Conservation (phyloP, 345 rosid genomes). For the Diplotaxis tenuifolia region DNA sequence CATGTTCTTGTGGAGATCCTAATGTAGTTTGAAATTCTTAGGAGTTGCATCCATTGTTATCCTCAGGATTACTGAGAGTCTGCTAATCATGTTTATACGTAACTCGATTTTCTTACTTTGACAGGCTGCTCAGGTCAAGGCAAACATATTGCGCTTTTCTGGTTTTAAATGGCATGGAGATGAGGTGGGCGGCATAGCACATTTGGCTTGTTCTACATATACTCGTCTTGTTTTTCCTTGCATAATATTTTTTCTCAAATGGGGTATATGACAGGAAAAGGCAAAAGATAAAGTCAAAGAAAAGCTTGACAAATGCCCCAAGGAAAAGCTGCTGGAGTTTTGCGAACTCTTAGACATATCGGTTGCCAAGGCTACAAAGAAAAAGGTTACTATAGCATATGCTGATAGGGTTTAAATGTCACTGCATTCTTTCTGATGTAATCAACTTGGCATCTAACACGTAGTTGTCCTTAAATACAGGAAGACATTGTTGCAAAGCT, state of each 20-base stretch:
- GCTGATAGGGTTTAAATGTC: neutral
- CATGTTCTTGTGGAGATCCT: constrained; percentile 4
- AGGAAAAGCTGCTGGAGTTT: constrained; percentile 75
- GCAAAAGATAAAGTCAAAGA: constrained; percentile 71
- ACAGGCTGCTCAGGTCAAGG: constrained; percentile 87
- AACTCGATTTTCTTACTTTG: constrained; percentile 35
- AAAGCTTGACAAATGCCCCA: constrained; percentile 78
- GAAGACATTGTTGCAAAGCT: constrained; percentile 73
- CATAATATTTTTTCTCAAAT: neutral
- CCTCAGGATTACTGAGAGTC: neutral
- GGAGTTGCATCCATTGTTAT: neutral
- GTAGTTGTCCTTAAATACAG: constrained; percentile 41
- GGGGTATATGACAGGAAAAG: constrained; percentile 61
- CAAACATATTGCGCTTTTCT: constrained; percentile 77
- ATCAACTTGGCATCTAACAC: constrained; percentile 11
- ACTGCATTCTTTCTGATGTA: neutral
- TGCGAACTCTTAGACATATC: constrained; percentile 83
- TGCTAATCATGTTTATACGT: constrained; percentile 17
- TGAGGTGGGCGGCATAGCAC: constrained; percentile 51
- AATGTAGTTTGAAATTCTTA: constrained; percentile 8
- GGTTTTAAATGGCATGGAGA: constrained; percentile 89
- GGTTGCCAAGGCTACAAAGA: constrained; percentile 56
- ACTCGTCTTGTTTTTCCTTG: neutral
- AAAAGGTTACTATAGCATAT: constrained; percentile 59
- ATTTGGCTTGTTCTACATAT: neutral